Base-by-base conservation (phyloP, 805 yeast species). In the Hanseniaspora nectarophila region DNA sequence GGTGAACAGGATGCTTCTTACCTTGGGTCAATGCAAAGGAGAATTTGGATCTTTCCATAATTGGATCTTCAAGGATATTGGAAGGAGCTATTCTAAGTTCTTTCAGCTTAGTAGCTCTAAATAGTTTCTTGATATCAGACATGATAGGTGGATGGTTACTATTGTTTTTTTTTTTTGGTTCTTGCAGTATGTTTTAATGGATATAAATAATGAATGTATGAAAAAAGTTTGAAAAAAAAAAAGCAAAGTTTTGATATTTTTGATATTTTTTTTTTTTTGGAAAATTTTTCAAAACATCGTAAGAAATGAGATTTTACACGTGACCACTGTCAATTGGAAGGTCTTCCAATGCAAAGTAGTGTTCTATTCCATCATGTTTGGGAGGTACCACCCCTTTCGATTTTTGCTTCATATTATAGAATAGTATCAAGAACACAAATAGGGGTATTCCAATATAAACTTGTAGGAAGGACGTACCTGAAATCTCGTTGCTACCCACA, bases 1-100 rank as follows among this genome's bases (percentile, higher is more conserved):
- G 94, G 60, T 81, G 88, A 0, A 85, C 77, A 24, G 95, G 95
- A 42, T 54, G 56, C 45, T 53, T 58, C 15, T 44, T 34, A 16
- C 44, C 38, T 34, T 57, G 56, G 23, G 58, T 57, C 7, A 57
- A 55, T 5, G 57, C 37, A 3, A 40, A n/a, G 54, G 55, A 40
- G 55, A 50, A 43, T 40, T 46, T 23, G 55, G 56, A 29, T 16
- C 35, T 20, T 13, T 43, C 15, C 10, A 38, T 18, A 12, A 34
- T 37, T 28, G 43, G 34, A 26, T 39, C 29, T 5, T 49, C 53
- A 10, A 40, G 28, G 4, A 24, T 33, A 3, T 34, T 31, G 20
- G 35, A 16, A 13, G 46, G 37, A 18, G 53, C 40, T 10, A 49
- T n/a, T 34, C 35, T 40, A 8, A 53, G 28, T 29, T 53, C 49